phyloP scores from a whole-genome alignment of 1,284 basidiomycete genomes.

The Fomitopsis schrenkii region DNA sequence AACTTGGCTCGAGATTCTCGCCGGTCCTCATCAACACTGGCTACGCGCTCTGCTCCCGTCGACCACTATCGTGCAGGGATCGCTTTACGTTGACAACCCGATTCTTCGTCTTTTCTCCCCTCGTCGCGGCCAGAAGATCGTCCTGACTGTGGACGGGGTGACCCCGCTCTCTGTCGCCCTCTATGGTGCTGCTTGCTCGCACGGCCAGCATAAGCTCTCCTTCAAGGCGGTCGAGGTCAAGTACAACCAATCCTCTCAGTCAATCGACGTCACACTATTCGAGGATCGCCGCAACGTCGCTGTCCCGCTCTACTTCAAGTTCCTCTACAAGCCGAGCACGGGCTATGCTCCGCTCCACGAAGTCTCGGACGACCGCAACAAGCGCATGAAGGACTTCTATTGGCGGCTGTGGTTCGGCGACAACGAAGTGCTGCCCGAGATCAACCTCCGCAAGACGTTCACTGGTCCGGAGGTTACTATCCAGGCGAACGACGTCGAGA shows the following conservation, averaged over 20 bases:
- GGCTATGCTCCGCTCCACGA: constrained; percentile 96
- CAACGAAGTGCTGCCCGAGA: constrained; percentile 66
- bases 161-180: constrained; percentile 55
- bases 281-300: constrained; percentile 80
- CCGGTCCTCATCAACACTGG: constrained; percentile 83
- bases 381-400: constrained; percentile 93
- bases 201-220: constrained; percentile 63
- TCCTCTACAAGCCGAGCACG: constrained; percentile 85
- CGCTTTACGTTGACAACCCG: constrained; percentile 85
- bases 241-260: constrained; percentile 49
- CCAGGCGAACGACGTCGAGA: constrained; percentile 73
- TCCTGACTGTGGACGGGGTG: constrained; percentile 48
- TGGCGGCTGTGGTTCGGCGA: constrained; percentile 97
- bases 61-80: constrained; percentile 81
- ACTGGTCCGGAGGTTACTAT: constrained; percentile 82
- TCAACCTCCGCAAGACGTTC: constrained; percentile 78
- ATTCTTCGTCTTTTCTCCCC: constrained; percentile 85
- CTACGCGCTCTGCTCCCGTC: constrained; percentile 83
- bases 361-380: constrained; percentile 80
- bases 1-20: constrained; percentile 84
- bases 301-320: constrained; percentile 81
- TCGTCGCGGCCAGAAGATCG: constrained; percentile 74
- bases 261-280: constrained; percentile 76
- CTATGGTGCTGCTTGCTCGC: constrained; percentile 80
- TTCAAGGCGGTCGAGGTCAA: constrained; percentile 86